Base-by-base conservation (phyloP, 2,329 filamentous ascomycete species). In the Fusarium hostae region DNA sequence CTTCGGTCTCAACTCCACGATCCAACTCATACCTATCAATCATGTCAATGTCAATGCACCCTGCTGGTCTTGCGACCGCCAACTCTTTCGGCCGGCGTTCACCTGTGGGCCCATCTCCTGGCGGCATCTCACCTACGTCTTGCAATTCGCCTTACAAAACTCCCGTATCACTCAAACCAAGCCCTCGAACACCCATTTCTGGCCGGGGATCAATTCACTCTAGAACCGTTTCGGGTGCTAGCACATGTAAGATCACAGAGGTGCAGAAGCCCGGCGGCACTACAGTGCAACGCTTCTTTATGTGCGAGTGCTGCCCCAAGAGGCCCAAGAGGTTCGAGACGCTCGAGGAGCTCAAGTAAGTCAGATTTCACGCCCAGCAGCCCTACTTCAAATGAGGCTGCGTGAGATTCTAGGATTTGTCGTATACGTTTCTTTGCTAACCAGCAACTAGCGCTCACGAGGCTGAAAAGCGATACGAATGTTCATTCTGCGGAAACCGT, bases 391-490 rank as follows among this genome's bases (percentile, higher is more conserved):
- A 6, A 26, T 26, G 24, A 26, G 24, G 24, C 24, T 26, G 24
- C 24, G 24, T 26, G 24, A 26, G 24, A 26, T 26, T 26, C 5
- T 26, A 26, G 24, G 24, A 26, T 26, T 26, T 26, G 24, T 26
- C 5, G 24, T 26, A 26, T 26, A 26, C 24, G 24, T 26, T 26
- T 26, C 24, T 26, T 26, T 26, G 24, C 24, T 26, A 26, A 26
- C 70, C 37, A 63, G 43, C 54, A 48, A 56, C n/a, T 78, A 98
- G 95, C 71, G 85, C 91, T 45, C 95, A 98, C 80, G 94, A 96
- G 81, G 90, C 94, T 78, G 95, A 98, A 81, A 98, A 98, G 82
- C 95, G 98, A 82, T 98, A 98, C 81, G 93, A 93, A 70, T 98
- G 95, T 81, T 88, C 90, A 32, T 98, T 93, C 80, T 98, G 95